Conservation (phyloP, 2,329 filamentous ascomycete genomes). For the Calonectria honghensis region DNA sequence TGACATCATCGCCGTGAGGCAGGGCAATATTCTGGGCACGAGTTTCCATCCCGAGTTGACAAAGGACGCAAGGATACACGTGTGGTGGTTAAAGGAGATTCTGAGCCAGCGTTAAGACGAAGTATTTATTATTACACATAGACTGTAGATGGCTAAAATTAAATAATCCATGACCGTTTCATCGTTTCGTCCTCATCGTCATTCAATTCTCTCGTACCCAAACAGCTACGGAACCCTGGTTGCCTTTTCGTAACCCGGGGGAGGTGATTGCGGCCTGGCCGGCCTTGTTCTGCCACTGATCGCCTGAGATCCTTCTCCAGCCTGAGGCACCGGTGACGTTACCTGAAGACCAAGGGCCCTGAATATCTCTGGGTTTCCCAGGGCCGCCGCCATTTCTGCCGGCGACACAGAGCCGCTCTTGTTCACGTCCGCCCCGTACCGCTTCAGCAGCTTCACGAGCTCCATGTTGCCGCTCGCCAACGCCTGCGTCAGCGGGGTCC, state of each 20-base stretch:
- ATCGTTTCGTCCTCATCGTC: slow-evolving; percentile 1
- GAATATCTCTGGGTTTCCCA: slow-evolving; percentile 54
- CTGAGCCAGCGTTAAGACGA: slow-evolving; percentile 49
- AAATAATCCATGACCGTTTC: neutral
- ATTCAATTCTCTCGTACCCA: slow-evolving; percentile 13
- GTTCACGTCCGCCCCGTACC: slow-evolving; percentile 54
- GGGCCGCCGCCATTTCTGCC: slow-evolving; percentile 51
- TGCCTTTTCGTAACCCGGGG: slow-evolving; percentile 48
- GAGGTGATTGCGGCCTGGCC: slow-evolving; percentile 47
- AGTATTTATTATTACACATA: slow-evolving; percentile 26
- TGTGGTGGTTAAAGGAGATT: slow-evolving; percentile 90
- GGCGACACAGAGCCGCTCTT: slow-evolving; percentile 46
- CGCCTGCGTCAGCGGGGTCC: slow-evolving; percentile 59
- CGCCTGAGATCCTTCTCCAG: neutral
- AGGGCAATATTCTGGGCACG: slow-evolving; percentile 94
- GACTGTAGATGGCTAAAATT: slow-evolving; percentile 24
- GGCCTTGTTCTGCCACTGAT: slow-evolving; percentile 3
- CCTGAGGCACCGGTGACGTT: neutral
- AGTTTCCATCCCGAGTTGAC: slow-evolving; percentile 98
- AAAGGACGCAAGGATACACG: slow-evolving; percentile 89
- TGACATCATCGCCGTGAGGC: slow-evolving; percentile 91
- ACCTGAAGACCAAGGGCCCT: slow-evolving; percentile 49
- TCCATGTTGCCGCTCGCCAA: slow-evolving; percentile 54
- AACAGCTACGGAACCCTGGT: slow-evolving; percentile 39
- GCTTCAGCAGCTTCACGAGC: slow-evolving; percentile 55